Base-by-base conservation (phyloP, 805 yeast genomes). In the Yarrowia sp. region DNA sequence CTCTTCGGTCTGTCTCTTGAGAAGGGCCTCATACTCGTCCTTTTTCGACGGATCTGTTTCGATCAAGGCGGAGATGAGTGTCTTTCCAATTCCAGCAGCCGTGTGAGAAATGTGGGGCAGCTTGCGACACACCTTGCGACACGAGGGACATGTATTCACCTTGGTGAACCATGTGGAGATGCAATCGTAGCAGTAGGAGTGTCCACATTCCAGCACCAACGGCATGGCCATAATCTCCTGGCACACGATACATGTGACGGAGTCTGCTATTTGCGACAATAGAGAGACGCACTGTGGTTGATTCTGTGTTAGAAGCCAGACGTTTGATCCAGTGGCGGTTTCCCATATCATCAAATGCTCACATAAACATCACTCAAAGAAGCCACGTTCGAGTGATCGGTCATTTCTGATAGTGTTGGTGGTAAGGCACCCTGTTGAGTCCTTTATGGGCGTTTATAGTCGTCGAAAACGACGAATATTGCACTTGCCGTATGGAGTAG, bases 221-320 rank as follows among this genome's bases (percentile, higher is more conserved):
- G 92, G 92, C 7, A 80, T 79, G 69, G 81, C 81, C 89, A 88
- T 86, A 45, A 83, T 73, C 68, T 87, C 90, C 46, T 86, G 84
- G 76, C 92, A 88, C 26, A 88, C 81, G 22, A 84, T 77, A 74
- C 92, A 88, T 11, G 68, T 70, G 52, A 76, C 69, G 1, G 70
- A 53, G 19, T 72, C 69, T 48, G 73, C 73, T 38, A 74, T 50
- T 46, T 64, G 45, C 32, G 67, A 40, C 32, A 73, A 64, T n/a
- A 69, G 36, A 15, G 58, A 16, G 16, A 35, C 41, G 11, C 50
- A 43, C 19, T 59, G 41, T 5, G 50, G 41, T 35, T 43, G 52
- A 16, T 40, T 42, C 65, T 59, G 42, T 4, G 65, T 59, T 59
- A 59, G 65, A 19, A 50, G 56, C 16, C 1, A 38, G 40, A 38